These are phyloP conservation scores for Hypoxylon sp. DNA, from an alignment of 2,329 filamentous ascomycete species.

Conservation along the genomic window DNA sequence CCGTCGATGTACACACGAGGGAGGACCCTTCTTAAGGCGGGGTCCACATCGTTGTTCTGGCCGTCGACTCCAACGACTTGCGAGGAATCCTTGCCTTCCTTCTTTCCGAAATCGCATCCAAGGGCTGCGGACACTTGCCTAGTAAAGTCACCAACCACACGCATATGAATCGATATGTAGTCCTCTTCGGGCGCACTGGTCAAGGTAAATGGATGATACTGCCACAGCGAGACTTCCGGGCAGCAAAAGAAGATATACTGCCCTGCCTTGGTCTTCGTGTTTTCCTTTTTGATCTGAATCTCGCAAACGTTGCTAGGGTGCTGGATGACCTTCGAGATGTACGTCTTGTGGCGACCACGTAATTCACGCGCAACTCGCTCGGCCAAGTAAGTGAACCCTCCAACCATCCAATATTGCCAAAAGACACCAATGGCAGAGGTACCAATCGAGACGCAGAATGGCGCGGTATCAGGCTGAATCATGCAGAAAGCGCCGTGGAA, in stretches of 20 bases:
- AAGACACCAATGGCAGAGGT: constrained; percentile 79
- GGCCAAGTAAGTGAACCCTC: constrained; percentile 82
- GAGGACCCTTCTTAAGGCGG: constrained; percentile 77
- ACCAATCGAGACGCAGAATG: constrained; percentile 79
- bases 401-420: constrained; percentile 91
- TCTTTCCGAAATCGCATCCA: constrained; percentile 79
- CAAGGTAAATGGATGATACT: constrained; percentile 89
- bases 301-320: constrained; percentile 90
- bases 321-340: constrained; percentile 89
- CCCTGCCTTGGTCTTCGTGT: constrained; percentile 83
- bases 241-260: constrained; percentile 93
- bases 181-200: constrained; percentile 91
- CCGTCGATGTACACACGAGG: constrained; percentile 87
- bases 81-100: constrained; percentile 64
- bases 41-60: constrained; percentile 71
- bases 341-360: constrained; percentile 84
- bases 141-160: constrained; percentile 86
- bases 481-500: constrained; percentile 91
- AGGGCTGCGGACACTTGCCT: constrained; percentile 75
- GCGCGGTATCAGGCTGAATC: constrained; percentile 86
- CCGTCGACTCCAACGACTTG: constrained; percentile 77
- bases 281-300: constrained; percentile 91
- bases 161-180: constrained; percentile 88
- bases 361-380: constrained; percentile 84
- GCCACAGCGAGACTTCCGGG: constrained; percentile 86